Percentiles rank a stretch among this genome's conserved stretches.
These are phyloP conservation scores for Bryoerythrophyllum caledonicum DNA, from an alignment of 225 moss, liverwort and hornwort species.

Conservation along the genomic window DNA sequence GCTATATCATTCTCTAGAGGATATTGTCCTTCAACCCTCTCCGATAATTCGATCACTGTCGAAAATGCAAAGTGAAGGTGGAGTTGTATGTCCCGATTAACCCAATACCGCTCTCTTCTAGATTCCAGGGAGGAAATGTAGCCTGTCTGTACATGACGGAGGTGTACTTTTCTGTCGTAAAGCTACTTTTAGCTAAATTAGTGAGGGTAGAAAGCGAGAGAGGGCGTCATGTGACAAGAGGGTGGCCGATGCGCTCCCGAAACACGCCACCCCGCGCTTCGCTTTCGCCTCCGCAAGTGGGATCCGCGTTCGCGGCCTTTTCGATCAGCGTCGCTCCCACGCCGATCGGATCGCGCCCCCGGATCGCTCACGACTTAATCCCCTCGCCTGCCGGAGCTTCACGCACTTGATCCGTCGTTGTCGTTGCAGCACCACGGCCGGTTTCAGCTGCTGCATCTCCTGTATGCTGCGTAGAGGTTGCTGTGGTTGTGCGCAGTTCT, in stretches of 20 bases:
- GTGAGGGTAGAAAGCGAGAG: background rate
- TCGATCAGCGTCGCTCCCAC: background rate
- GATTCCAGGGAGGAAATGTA: no score
- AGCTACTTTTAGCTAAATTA: no score
- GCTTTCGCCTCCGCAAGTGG: conserved; percentile 4
- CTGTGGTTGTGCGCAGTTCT: background rate
- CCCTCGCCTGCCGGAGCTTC: background rate
- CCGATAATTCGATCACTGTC: no score
- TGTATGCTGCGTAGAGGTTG: background rate
- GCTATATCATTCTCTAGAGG: no score
- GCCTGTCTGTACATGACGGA: no score
- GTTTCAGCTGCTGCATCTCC: background rate
- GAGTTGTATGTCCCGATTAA: no score
- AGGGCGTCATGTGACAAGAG: background rate
- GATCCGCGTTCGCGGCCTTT: conserved; percentile 13
- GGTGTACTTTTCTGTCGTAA: no score
- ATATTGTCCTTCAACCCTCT: no score
- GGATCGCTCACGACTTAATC: background rate
- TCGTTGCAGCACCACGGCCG: background rate
- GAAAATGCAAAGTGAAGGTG: no score
- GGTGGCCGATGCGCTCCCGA: background rate
- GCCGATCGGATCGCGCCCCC: conserved; percentile 2
- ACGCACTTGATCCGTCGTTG: background rate
- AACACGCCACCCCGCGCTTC: background rate
- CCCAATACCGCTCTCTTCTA: no score